Evolutionary conservation across 78 protist species (phyloP), one percentile per base, ranked within the genome.

Genomic region (Tieghemostelium lacteum): DNA sequence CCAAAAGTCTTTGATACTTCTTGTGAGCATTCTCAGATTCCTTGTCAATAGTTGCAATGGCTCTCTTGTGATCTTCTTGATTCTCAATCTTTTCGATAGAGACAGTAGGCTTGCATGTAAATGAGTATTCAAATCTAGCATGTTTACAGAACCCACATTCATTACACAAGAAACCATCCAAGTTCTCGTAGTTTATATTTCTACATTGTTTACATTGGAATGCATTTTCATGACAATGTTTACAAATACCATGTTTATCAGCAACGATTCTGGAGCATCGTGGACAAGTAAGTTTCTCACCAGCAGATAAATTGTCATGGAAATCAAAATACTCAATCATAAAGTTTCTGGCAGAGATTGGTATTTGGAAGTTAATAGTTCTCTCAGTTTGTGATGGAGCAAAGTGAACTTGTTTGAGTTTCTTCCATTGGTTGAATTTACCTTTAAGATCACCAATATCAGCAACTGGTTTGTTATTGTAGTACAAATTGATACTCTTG

Each of bases 141-240:
- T 88, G 92, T 86, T 75, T 62, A 86, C 97, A 95, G 92, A 33
- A 92, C 45, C 99, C 99, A 73, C 99, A 97, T 85, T 97, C 98
- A 78, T 94, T 95, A 78, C 99, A 97, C 31, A 96, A 86, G 93
- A 95, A 97, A 8, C 94, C 98, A 29, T 94, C 96, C 31, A 89
- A 96, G 63, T 96, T 39, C 50, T 97, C 99, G 65, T 97, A 97
- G 93, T 97, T 96, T 91, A 97, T 97, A 92, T 96, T 97, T 45
- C 99, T 94, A 63, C 99, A 97, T 58, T 95, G 97, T 36, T 97
- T 95, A 85, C 99, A 97, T 77, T 97, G 99, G 92, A 75, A 92
- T 19, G 98, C 99, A 78, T 97, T 96, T 86, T 97, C 99, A 73
- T 94, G 95, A 70, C 99, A 97, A 88, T 96, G 71, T 52, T 71